These are phyloP conservation scores for Sporisorium reilianum DNA, from an alignment of 1,284 basidiomycete species.

Conservation along the genomic window DNA sequence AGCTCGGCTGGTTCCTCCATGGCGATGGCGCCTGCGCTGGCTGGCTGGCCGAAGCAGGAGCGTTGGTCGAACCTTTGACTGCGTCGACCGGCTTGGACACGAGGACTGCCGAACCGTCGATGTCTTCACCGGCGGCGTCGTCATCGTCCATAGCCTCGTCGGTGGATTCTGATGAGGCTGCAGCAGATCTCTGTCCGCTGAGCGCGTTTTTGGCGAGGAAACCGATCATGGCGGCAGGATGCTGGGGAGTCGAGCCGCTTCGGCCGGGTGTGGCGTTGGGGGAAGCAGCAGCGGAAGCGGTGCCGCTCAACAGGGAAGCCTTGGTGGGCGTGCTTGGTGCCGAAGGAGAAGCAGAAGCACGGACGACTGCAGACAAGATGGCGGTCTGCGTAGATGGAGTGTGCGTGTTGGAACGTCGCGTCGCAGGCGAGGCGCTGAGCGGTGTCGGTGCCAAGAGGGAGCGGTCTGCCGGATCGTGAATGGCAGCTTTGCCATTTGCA, in stretches of 20 bases:
- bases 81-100: constrained; percentile 16
- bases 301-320: constrained; percentile 1
- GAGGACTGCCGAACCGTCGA: constrained; percentile 36
- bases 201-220: constrained; percentile 47
- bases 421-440: constrained; percentile 45
- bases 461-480: constrained; percentile 16
- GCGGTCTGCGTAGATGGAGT: constrained; percentile 44
- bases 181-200: constrained; percentile 15
- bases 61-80: neutral
- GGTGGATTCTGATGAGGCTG: neutral
- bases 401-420: constrained; percentile 21
- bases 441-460: constrained; percentile 24
- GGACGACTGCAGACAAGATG: constrained; percentile 47
- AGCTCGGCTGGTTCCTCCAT: constrained; percentile 43
- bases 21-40: constrained; percentile 21
- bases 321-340: constrained; percentile 32
- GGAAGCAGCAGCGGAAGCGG: constrained; percentile 7
- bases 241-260: constrained; percentile 18
- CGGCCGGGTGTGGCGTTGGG: constrained; percentile 20
- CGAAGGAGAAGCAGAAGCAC: constrained; percentile 46
- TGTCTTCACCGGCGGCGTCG: constrained; percentile 5
- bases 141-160: constrained; percentile 42
- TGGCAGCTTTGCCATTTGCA: constrained; percentile 5
- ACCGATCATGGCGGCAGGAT: constrained; percentile 45
- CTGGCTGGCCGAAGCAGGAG: constrained; percentile 4